Evolutionary conservation across 257 asterid genomes (phyloP), one percentile per base, ranked within the genome.

Genomic region (Salvia rosmarinus): DNA sequence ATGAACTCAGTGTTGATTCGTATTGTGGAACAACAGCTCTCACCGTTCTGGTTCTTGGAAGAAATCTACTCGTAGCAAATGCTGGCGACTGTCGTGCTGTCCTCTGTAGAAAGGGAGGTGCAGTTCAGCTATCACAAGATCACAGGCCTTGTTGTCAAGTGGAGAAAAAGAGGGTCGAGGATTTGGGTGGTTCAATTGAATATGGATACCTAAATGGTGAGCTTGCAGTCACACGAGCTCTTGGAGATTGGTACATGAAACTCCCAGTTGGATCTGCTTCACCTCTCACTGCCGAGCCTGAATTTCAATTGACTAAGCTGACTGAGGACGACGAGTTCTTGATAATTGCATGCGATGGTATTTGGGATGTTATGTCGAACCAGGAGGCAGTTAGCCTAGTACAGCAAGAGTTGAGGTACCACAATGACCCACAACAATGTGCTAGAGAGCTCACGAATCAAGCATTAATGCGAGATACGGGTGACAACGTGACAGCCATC

Each of bases 41-140:
- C 12, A 89, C 97, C 13, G 98, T 92, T 40, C 82, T 91, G 20
- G 80, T 94, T 9, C 78, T 88, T 23, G 99, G 96, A 54, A 86
- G 81, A 55, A 85, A 85, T 81, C 86, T 94, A 9, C 81, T 91
- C 1, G 57, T 91, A 64, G 96, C 98, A 42, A 94, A 94, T 76
- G 98, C 95, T 43, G 99, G 99, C 0, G 99, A 94, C 59, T 94
- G 95, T 58, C 91, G 99, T 10, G 99, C 99, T 17, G 96, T 94
- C 61, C 85, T 94, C 11, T 89, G 96, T 63, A 81, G 96, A 82
- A 88, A 83, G 74, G 99, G 99, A 34, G 82, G 77, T 61, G 96
- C 98, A 5, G 80, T 91, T 28, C 98, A 94, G 86, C 74, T 94
- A 44, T 86, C 99, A n/a, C 93, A 85, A 72, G 99, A 94, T 75